Evolutionary conservation across 2,329 filamentous ascomycete species (phyloP), one percentile per base, ranked within the genome.

Genomic region (Colletotrichum horii): DNA sequence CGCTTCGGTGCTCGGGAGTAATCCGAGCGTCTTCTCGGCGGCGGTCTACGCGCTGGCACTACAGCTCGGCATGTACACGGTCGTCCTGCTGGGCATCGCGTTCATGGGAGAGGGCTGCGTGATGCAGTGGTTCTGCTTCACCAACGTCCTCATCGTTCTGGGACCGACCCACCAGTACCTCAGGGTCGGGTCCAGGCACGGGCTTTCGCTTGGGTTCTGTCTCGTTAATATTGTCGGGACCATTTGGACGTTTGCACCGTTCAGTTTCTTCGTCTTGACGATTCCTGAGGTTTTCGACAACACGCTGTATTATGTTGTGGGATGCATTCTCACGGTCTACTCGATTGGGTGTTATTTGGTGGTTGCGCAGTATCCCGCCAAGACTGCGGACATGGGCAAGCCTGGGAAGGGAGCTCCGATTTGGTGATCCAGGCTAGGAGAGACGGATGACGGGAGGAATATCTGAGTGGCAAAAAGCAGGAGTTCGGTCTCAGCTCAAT

Each of bases 51-150:
- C 71, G 6, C 6, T 58, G 16, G 66, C 43, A 14, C 28, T 76
- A 24, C 74, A 76, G 61, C 36, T 74, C 4, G 70, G 56, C 22
- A 76, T 74, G 74, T 76, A 74, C 58, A 60, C 56, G 8, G 36
- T 76, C 6, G 66, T 76, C 2, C 32, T 62, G 7, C 65, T 76
- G n/a, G 66, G 30, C 11, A 74, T 76, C 24, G 56, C 70, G 28
- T 65, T 76, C 15, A 76, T 76, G 70, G 74, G 74, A 1, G 65
- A 70, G 11, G 74, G 74, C 1, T 76, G 65, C 55, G 52, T 74
- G 26, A 74, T 76, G 66, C 71, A 72, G 58, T 77, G 71, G 75
- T 74, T 72, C 24, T 65, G 68, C 61, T 70, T 77, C 48, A 71
- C 76, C 68, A 78, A 78, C 6, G 71, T 78, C 0, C 75, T 78